Conservation (phyloP, 108 stramenopile species). For the Cyclotella cryptica region DNA sequence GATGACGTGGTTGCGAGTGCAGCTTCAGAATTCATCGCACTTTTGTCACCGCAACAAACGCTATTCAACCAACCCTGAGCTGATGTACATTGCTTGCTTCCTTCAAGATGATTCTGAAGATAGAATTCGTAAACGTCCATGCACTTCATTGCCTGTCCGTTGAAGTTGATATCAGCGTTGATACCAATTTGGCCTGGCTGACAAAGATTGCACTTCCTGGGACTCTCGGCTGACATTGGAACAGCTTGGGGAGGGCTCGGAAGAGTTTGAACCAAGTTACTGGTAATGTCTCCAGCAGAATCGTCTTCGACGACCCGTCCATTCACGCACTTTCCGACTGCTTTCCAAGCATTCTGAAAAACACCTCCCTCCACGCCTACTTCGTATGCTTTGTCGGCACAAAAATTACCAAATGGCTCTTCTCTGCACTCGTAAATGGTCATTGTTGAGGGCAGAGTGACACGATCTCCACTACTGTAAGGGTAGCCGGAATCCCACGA, state of each 20-base stretch:
- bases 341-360: conserved; percentile 17
- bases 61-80: conserved; percentile 1
- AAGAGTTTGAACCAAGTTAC: not conserved
- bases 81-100: not conserved
- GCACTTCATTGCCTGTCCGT: not conserved
- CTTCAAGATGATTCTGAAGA: not conserved
- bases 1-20: not conserved
- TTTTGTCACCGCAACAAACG: conserved; percentile 12
- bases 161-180: not conserved
- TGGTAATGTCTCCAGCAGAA: too few relatives aligned
- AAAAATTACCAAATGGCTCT: not conserved
- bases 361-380: conserved; percentile 14
- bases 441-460: conserved; percentile 17
- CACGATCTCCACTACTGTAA: conserved; percentile 4
- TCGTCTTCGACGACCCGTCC: conserved; percentile 8
- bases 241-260: not conserved
- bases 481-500: conserved; percentile 1
- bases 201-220: conserved; percentile 10
- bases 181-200: conserved; percentile 10
- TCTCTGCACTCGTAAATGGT: conserved; percentile 21
- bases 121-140: conserved; percentile 10
- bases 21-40: not conserved
- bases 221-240: not conserved
- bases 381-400: conserved; percentile 1
- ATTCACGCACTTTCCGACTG: conserved; percentile 19